phyloP scores from a whole-genome alignment of 163 green algal genomes.

The Scenedesmus sp. region DNA sequence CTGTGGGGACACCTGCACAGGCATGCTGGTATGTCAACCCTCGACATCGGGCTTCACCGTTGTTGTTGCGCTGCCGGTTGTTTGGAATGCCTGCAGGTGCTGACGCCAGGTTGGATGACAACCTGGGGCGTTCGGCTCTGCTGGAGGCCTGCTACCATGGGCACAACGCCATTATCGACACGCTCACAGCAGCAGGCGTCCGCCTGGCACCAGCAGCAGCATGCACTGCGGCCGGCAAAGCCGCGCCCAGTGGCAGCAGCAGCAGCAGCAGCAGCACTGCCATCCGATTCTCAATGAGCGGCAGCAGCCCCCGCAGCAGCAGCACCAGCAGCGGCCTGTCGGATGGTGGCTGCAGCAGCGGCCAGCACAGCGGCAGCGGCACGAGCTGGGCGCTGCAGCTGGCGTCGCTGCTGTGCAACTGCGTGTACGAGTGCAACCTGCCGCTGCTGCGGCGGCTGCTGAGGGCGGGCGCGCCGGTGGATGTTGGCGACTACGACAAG shows the following conservation, averaged over 20 bases:
- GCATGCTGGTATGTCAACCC: too few relatives aligned
- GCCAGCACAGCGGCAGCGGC: background rate
- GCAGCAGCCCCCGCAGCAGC: background rate
- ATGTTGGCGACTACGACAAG: conserved; percentile 68
- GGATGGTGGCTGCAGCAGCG: background rate
- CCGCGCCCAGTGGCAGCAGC: background rate
- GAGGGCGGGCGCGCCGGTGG: conserved; percentile 55
- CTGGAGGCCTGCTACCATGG: conserved; percentile 54
- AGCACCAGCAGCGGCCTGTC: conserved; percentile 4
- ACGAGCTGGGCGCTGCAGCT: conserved; percentile 34
- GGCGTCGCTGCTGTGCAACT: conserved; percentile 53
- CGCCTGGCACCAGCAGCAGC: conserved; percentile 11
- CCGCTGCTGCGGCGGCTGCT: conserved; percentile 68
- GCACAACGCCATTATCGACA: conserved; percentile 49
- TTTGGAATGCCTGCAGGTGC: conserved; percentile 42
- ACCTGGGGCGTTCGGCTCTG: conserved; percentile 49
- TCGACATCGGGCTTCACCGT: background rate
- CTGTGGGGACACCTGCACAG: too few relatives aligned
- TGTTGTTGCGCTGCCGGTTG: too few relatives aligned
- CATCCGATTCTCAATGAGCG: background rate
- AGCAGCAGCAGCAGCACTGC: conserved; percentile 13
- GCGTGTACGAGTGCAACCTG: conserved; percentile 61
- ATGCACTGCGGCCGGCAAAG: background rate
- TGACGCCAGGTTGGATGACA: conserved; percentile 43
- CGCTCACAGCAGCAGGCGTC: background rate